These are phyloP conservation scores for Leucoagaricus sp. DNA, from an alignment of 1,284 basidiomycete genomes.

Conservation along the genomic window DNA sequence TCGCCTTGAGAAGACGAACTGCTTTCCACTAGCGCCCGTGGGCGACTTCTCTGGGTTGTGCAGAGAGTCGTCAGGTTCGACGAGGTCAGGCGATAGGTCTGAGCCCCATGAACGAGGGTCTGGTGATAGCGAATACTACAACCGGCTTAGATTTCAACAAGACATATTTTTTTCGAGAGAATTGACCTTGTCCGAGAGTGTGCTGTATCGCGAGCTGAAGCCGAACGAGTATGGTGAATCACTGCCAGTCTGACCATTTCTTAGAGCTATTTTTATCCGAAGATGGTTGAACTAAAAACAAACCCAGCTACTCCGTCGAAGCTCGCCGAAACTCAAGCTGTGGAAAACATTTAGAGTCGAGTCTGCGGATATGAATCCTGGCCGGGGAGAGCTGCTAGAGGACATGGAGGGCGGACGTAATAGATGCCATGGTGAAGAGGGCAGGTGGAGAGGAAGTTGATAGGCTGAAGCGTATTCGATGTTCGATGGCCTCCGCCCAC, in stretches of 20 bases:
- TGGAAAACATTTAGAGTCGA: conserved; percentile 26
- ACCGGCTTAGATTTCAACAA: conserved; percentile 4
- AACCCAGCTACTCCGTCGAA: conserved; percentile 43
- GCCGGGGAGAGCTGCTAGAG: conserved; percentile 28
- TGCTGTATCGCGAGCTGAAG: conserved; percentile 36
- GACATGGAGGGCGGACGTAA: conserved; percentile 16
- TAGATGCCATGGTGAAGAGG: conserved; percentile 26
- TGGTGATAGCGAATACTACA: conserved; percentile 52
- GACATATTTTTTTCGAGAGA: background rate
- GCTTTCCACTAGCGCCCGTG: conserved; percentile 25
- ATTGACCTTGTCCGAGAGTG: conserved; percentile 40
- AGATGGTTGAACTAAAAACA: conserved; percentile 6
- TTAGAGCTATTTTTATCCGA: background rate
- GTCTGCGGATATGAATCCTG: conserved; percentile 26
- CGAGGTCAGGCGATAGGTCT: conserved; percentile 44
- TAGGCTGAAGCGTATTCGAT: background rate
- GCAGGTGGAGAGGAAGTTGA: conserved; percentile 7
- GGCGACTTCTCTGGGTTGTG: conserved; percentile 49
- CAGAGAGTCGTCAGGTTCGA: conserved; percentile 56
- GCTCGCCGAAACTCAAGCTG: conserved; percentile 31
- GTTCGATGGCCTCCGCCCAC: background rate
- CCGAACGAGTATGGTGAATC: conserved; percentile 41
- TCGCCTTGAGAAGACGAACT: conserved; percentile 44
- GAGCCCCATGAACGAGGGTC: conserved; percentile 58
- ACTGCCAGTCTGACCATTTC: conserved; percentile 3